A percentile compares a stretch with the other conserved stretches of the same genome.
Evolutionary conservation across 225 moss, liverwort and hornwort genomes (phyloP).

Genomic region (Physcomitrellopsis africana): DNA sequence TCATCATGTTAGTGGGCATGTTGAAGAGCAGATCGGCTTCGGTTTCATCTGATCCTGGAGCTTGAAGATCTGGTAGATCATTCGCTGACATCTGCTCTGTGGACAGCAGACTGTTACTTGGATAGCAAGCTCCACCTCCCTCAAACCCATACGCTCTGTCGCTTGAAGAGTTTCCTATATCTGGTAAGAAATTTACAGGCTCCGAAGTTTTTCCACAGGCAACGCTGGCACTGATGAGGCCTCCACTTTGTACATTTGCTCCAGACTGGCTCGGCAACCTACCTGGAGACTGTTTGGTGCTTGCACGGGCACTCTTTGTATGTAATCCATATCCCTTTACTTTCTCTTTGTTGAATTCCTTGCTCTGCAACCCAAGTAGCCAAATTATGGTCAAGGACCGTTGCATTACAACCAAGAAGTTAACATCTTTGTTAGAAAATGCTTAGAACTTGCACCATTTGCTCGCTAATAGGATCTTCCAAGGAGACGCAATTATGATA

Average conservation of each 20-base stretch:
- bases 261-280: conserved; percentile 40
- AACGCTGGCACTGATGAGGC: conserved; percentile 33
- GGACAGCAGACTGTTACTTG: conserved; percentile 51
- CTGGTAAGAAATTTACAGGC: conserved; percentile 46
- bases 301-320: conserved; percentile 40
- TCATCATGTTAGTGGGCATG: conserved; percentile 82
- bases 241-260: conserved; percentile 47
- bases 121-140: conserved; percentile 58
- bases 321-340: conserved; percentile 50
- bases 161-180: conserved; percentile 56
- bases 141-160: conserved; percentile 65
- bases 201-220: conserved; percentile 42
- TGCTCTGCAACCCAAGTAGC: conserved; percentile 51
- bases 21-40: conserved; percentile 79
- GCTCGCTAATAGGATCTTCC: background rate
- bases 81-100: conserved; percentile 51
- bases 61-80: conserved; percentile 69
- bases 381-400: conserved; percentile 8
- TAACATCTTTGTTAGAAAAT: background rate
- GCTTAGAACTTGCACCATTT: conserved; percentile 15
- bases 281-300: conserved; percentile 48
- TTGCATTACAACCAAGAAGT: background rate
- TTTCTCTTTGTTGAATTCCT: conserved; percentile 71
- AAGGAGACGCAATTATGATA: background rate
- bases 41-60: conserved; percentile 70